These are phyloP conservation scores for Neurospora terricola DNA, from an alignment of 495 filamentous ascomycete genomes.

Conservation along the genomic window DNA sequence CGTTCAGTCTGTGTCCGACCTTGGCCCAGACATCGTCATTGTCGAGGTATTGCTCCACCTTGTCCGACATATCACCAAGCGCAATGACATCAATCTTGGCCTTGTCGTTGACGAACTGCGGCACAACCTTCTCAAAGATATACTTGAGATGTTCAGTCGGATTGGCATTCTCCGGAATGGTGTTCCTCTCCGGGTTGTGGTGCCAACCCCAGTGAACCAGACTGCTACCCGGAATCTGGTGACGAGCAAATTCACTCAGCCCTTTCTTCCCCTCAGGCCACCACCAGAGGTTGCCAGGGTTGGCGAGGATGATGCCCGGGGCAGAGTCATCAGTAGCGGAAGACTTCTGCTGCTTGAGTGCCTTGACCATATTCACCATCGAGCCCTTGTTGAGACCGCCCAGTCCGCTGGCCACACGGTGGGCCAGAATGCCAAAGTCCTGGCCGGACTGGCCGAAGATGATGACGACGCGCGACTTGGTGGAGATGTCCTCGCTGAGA, in stretches of 20 bases:
- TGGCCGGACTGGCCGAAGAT: conserved; percentile 61
- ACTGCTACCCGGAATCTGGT: conserved; percentile 42
- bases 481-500: conserved; percentile 43
- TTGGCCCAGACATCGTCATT: conserved; percentile 37
- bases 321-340: conserved; percentile 19
- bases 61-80: conserved; percentile 45
- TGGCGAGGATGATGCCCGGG: conserved; percentile 56
- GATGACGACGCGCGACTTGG: conserved; percentile 58
- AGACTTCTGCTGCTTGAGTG: conserved; percentile 28
- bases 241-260: conserved; percentile 45
- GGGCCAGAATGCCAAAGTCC: conserved; percentile 65
- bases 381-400: conserved; percentile 59
- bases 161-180: conserved; percentile 42
- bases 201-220: conserved; percentile 37
- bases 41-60: conserved; percentile 47
- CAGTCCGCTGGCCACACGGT: conserved; percentile 47
- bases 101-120: conserved; percentile 27
- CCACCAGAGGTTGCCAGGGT: conserved; percentile 63
- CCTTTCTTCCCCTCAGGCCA: conserved; percentile 45
- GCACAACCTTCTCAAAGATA: conserved; percentile 54
- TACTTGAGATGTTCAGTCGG: conserved; percentile 47
- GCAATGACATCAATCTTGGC: conserved; percentile 57
- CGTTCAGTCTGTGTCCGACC: conserved; percentile 26
- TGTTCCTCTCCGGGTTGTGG: conserved; percentile 39
- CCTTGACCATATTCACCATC: conserved; percentile 48